These are phyloP conservation scores for Apiosordaria backusii DNA, from an alignment of 495 filamentous ascomycete species.

Conservation along the genomic window DNA sequence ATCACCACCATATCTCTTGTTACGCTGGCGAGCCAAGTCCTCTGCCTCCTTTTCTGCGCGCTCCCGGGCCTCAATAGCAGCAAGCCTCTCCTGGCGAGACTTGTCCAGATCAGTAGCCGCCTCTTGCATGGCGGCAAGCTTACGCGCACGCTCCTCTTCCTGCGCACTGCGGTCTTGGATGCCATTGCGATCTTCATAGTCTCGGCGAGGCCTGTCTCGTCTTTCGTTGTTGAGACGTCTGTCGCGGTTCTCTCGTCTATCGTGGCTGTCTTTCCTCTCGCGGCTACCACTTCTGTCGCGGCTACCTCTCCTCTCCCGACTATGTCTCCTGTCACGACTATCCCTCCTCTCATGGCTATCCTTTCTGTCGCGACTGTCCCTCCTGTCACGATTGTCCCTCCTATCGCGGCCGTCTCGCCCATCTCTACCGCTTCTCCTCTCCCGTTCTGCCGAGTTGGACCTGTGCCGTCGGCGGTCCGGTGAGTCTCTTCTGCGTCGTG, in stretches of 20 bases:
- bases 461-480: constrained; percentile 27
- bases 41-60: constrained; percentile 62
- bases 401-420: constrained; percentile 12
- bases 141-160: constrained; percentile 54
- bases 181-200: constrained; percentile 24
- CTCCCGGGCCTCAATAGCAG: constrained; percentile 63
- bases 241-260: constrained; percentile 6
- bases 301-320: constrained; percentile 5
- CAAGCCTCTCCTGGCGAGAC: constrained; percentile 67
- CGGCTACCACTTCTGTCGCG: not conserved
- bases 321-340: not conserved
- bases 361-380: constrained; percentile 9
- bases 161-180: constrained; percentile 8
- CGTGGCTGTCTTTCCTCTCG: constrained; percentile 7
- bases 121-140: constrained; percentile 82
- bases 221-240: constrained; percentile 26
- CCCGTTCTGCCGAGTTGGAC: constrained; percentile 28
- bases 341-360: constrained; percentile 11
- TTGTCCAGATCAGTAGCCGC: constrained; percentile 76
- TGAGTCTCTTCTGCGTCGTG: constrained; percentile 34
- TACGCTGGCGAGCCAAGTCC: constrained; percentile 52
- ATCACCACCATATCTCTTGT: constrained; percentile 58
- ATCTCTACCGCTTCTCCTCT: constrained; percentile 12
- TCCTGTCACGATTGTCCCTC: constrained; percentile 9
- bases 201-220: constrained; percentile 24